Evolutionary conservation across 495 filamentous ascomycete species (phyloP).

Genomic region (Lasiosphaeris hirsuta): DNA sequence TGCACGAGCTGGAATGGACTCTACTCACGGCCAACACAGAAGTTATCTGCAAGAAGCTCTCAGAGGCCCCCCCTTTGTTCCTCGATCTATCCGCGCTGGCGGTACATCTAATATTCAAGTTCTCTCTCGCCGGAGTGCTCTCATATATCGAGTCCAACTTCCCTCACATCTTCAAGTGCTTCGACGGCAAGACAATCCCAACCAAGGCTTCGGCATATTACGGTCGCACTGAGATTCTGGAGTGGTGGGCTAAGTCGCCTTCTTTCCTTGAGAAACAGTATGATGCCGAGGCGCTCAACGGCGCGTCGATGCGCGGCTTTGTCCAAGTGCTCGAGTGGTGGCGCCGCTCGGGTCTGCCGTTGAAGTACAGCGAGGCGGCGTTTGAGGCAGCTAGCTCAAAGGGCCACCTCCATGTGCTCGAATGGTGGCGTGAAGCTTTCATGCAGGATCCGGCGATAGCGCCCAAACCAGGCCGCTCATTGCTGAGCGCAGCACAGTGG

Average conservation of each 20-base stretch:
- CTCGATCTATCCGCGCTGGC: constrained; percentile 73
- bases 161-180: constrained; percentile 77
- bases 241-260: constrained; percentile 73
- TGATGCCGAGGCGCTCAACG: constrained; percentile 75
- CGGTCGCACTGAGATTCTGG: constrained; percentile 76
- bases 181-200: constrained; percentile 75
- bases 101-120: constrained; percentile 88
- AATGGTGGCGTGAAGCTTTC: constrained; percentile 81
- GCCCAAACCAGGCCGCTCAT: constrained; percentile 74
- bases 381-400: constrained; percentile 81
- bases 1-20: constrained; percentile 71
- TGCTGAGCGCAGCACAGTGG: constrained; percentile 75
- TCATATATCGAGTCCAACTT: constrained; percentile 74
- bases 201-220: constrained; percentile 83
- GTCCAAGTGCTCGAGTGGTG: constrained; percentile 89
- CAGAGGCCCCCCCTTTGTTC: constrained; percentile 62
- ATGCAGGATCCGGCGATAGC: constrained; percentile 38
- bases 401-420: constrained; percentile 76
- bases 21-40: constrained; percentile 68
- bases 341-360: constrained; percentile 71
- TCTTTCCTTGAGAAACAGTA: constrained; percentile 75
- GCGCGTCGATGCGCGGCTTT: constrained; percentile 77
- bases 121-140: constrained; percentile 73
- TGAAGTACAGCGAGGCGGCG: constrained; percentile 80
- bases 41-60: constrained; percentile 62